These are phyloP conservation scores for Paramecium primaurelia DNA, from an alignment of 73 alveolate species.

Conservation along the genomic window DNA sequence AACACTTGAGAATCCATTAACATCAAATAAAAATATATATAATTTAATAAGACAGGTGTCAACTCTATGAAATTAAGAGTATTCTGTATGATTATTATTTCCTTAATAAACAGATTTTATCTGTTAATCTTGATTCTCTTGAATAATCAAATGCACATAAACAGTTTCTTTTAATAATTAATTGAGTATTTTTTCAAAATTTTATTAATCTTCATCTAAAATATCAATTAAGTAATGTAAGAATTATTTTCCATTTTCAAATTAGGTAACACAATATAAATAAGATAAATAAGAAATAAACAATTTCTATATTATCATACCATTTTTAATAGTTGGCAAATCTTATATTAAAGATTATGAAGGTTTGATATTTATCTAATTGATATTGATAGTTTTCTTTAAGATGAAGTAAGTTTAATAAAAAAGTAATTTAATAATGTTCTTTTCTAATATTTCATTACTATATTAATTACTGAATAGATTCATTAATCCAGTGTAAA, in stretches of 20 bases:
- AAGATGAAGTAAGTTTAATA: background rate
- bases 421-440: background rate
- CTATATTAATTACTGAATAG: background rate
- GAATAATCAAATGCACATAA: background rate
- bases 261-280: background rate
- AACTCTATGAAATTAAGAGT: background rate
- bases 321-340: background rate
- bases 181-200: background rate
- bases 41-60: background rate
- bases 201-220: background rate
- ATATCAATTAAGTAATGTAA: background rate
- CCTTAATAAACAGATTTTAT: background rate
- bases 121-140: background rate
- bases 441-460: background rate
- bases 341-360: no score
- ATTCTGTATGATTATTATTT: background rate
- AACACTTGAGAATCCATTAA: background rate
- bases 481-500: background rate
- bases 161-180: background rate
- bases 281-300: background rate
- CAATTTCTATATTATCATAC: background rate
- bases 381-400: background rate
- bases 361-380: no score
- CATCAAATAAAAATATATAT: background rate
- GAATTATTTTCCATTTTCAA: background rate